Evolutionary conservation across 176 grass and related monocot species (phyloP).

Genomic region (Eleusine coracana): DNA sequence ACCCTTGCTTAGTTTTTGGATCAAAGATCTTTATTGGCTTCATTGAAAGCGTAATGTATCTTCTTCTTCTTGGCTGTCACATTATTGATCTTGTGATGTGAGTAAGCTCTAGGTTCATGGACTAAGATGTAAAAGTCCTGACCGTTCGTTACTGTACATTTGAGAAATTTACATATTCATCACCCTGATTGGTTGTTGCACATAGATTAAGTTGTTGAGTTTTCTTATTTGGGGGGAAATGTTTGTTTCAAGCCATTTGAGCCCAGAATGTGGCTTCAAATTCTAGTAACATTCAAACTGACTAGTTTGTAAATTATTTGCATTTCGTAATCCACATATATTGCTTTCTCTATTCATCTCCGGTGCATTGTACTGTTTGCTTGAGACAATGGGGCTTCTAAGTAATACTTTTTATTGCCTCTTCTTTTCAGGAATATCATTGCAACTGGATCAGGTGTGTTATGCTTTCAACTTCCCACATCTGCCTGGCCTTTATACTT

Average conservation of each 20-base stretch:
- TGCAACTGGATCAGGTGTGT: slow-evolving; percentile 66
- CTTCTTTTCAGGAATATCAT: slow-evolving; percentile 60
- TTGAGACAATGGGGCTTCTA: neutral
- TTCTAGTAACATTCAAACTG: neutral
- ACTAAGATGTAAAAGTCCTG: neutral
- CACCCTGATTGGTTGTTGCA: neutral
- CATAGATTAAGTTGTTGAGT: neutral
- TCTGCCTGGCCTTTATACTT: neutral
- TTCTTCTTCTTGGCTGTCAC: neutral
- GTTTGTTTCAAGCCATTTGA: neutral
- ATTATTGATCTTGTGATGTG: slow-evolving; percentile 12
- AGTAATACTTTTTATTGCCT: slow-evolving; percentile 3
- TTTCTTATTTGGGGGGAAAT: neutral
- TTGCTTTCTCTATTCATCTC: neutral
- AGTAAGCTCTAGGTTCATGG: neutral
- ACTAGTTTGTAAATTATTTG: neutral
- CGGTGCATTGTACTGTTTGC: neutral
- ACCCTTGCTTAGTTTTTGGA: neutral
- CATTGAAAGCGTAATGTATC: neutral
- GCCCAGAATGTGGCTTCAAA: neutral
- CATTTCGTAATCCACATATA: neutral
- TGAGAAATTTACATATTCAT: neutral
- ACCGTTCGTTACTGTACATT: neutral
- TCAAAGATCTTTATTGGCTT: neutral
- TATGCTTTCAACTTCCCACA: neutral